These are phyloP conservation scores for Eragrostis tef DNA, from an alignment of 202 grass and related monocot genomes.

Conservation along the genomic window DNA sequence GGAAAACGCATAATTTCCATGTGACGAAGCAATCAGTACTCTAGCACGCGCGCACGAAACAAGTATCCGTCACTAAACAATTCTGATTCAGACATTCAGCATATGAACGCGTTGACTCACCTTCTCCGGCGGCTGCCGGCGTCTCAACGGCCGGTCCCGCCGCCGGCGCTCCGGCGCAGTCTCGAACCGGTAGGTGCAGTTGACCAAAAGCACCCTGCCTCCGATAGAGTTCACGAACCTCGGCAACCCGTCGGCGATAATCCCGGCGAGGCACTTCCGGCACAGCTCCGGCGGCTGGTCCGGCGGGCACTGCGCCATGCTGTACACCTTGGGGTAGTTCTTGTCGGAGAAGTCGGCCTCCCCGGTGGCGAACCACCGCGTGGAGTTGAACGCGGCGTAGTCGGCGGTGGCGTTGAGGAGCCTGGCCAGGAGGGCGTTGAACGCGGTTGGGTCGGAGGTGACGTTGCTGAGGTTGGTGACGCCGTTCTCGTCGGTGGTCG, in stretches of 20 bases:
- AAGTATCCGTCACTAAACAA: neutral
- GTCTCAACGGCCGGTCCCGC: neutral
- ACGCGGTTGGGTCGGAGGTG: conserved; percentile 24
- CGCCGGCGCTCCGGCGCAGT: neutral
- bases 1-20: neutral
- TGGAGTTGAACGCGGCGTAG: conserved; percentile 43
- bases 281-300: conserved; percentile 39
- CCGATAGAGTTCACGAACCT: neutral
- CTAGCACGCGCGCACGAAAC: neutral
- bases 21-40: neutral
- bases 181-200: conserved; percentile 58
- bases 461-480: conserved; percentile 20
- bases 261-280: conserved; percentile 23
- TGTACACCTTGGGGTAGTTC: conserved; percentile 44
- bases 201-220: conserved; percentile 37
- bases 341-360: conserved; percentile 27
- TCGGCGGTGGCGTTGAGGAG: conserved; percentile 53
- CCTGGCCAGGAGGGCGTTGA: conserved; percentile 21
- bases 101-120: neutral
- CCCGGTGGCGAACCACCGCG: conserved; percentile 47
- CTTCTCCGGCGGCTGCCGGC: neutral
- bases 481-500: neutral
- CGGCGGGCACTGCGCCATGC: conserved; percentile 58
- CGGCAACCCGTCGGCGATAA: neutral
- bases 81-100: neutral